These are phyloP conservation scores for Fusarium vanettenii DNA, from an alignment of 2,329 filamentous ascomycete species.

Conservation along the genomic window DNA sequence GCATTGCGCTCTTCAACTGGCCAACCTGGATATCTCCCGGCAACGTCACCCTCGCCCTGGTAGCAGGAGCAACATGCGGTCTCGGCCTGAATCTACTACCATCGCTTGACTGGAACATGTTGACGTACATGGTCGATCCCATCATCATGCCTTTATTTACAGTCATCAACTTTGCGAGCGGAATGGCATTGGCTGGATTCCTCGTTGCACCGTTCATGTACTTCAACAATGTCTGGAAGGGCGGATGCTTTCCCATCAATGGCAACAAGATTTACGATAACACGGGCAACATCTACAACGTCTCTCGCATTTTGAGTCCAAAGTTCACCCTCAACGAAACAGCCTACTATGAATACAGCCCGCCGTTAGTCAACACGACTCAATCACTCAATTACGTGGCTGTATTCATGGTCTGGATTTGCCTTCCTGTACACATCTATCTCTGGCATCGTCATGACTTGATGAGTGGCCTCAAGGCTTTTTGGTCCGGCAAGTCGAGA, in stretches of 20 bases:
- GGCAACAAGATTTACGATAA: constrained; percentile 68
- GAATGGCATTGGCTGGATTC: constrained; percentile 63
- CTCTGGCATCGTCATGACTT: constrained; percentile 49
- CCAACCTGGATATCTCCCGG: constrained; percentile 61
- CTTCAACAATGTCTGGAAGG: constrained; percentile 59
- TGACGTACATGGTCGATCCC: constrained; percentile 44
- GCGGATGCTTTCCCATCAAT: constrained; percentile 67
- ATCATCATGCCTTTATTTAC: constrained; percentile 47
- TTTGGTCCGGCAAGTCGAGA: constrained; percentile 39
- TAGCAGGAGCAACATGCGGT: constrained; percentile 51
- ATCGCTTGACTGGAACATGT: constrained; percentile 56
- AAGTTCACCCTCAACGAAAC: constrained; percentile 62
- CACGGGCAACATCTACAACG: constrained; percentile 62
- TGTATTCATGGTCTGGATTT: constrained; percentile 45
- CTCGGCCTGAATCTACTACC: constrained; percentile 53
- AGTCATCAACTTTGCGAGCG: constrained; percentile 42
- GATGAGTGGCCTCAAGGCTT: constrained; percentile 37
- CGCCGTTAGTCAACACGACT: constrained; percentile 62
- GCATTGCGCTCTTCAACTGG: constrained; percentile 60
- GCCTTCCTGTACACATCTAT: constrained; percentile 45
- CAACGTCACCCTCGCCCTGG: constrained; percentile 49
- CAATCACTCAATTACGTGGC: constrained; percentile 51
- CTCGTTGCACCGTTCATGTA: constrained; percentile 61
- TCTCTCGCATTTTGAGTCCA: constrained; percentile 61
- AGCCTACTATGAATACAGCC: constrained; percentile 63